Base-by-base conservation (phyloP, 129 eudicot genomes). In the Ambrosia artemisiifolia region DNA sequence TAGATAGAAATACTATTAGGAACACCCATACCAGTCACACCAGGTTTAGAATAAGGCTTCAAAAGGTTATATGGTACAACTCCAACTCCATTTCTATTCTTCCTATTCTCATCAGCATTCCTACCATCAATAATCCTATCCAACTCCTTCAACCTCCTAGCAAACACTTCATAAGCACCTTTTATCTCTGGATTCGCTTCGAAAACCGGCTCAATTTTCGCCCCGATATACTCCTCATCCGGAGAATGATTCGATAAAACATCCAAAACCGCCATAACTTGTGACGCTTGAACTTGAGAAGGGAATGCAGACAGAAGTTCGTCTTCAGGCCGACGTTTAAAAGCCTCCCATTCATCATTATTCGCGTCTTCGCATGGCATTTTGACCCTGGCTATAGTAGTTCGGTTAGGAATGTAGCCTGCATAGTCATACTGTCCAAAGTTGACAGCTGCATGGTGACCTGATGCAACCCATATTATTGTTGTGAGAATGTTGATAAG, bases 371-470 rank as follows among this genome's bases (percentile, higher is more conserved):
- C 98, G n/a, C 78, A 68, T 0, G 96, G 95, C 91, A 93, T 85
- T 0, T 79, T 85, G 11, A 78, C 82, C 48, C 98, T 75, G 18
- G 92, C 86, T 35, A 84, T 87, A 6, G 98, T 87, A 13, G 92
- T 85, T 78, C 98, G 78, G 65, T 89, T 93, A 1, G 96, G 98
- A 55, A 93, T 80, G 50, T 93, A 93, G 0, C 88, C 98, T 0
- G 83, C 98, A 13, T 40, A 93, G 49, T 80, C 85, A 63, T 87
- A 93, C 44, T 93, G 96, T n/a, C 98, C 96, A 33, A 93, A 93
- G 83, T 93, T 93, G 67, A 93, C 98, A 0, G 96, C 92, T 0
- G 96, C 85, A 51, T 93, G 98, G 83, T 92, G 98, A 19, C 95
- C 95, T 0, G 98, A 89, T 53, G 95, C 59, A 10, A 86, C 88